These are phyloP conservation scores for Cardamine resedifolia DNA, from an alignment of 345 rosid genomes.

Conservation along the genomic window DNA sequence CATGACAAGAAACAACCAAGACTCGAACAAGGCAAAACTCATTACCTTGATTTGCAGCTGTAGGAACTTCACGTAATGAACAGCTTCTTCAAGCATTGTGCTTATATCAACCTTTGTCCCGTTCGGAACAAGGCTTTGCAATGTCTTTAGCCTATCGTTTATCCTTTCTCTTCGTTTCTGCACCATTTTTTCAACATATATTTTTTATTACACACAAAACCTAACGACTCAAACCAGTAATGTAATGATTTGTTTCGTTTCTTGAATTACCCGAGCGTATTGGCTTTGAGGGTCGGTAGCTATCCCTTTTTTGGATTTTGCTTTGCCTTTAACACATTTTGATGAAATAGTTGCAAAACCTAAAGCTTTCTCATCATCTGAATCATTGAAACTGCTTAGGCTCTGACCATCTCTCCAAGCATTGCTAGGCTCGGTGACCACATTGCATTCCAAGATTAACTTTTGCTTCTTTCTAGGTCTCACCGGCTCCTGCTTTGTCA, in stretches of 20 bases:
- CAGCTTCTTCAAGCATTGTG: conserved; percentile 14
- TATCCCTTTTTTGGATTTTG: conserved; percentile 60
- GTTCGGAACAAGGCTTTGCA: conserved; percentile 85
- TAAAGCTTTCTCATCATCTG: background rate
- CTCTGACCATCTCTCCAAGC: background rate
- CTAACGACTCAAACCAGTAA: background rate
- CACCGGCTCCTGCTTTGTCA: background rate
- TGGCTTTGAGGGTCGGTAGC: conserved; percentile 95
- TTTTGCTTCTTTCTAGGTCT: background rate
- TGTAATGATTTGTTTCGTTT: background rate
- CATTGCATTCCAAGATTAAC: background rate
- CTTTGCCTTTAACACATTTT: conserved; percentile 42
- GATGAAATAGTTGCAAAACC: background rate
- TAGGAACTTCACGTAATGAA: conserved; percentile 3
- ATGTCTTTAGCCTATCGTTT: conserved; percentile 63
- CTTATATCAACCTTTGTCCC: conserved; percentile 49
- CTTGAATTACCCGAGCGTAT: conserved; percentile 68
- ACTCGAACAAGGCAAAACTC: background rate
- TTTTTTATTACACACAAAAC: background rate
- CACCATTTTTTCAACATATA: background rate
- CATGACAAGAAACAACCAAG: background rate
- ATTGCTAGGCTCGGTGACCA: background rate
- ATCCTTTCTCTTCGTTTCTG: conserved; percentile 87
- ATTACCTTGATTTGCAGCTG: conserved; percentile 8
- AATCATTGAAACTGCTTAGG: background rate